Conservation (phyloP, 768 basidiomycete species). For the Cystobasidiopsis lactophilus region DNA sequence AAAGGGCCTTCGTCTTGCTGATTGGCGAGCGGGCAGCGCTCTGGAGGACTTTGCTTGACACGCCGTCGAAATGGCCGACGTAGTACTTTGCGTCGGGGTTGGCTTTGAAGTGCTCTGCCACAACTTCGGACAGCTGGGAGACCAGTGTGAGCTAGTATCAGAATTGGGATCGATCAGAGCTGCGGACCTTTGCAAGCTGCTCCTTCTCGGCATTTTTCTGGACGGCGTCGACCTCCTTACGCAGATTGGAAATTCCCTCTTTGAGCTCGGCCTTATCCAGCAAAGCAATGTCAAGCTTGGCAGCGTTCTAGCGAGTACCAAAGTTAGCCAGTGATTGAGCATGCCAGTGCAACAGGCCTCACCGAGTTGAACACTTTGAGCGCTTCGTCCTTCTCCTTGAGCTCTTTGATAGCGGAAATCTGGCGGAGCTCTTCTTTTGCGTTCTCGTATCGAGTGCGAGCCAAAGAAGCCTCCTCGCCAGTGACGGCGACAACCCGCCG, state of each 20-base stretch:
- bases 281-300: slow-evolving; percentile 70
- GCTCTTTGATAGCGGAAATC: slow-evolving; percentile 37
- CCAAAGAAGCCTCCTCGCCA: slow-evolving; percentile 73
- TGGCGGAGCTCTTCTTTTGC: slow-evolving; percentile 42
- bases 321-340: not conserved
- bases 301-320: slow-evolving; percentile 47
- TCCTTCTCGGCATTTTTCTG: slow-evolving; percentile 57
- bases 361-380: slow-evolving; percentile 63
- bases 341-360: slow-evolving; percentile 20
- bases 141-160: not conserved
- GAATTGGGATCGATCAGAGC: not conserved
- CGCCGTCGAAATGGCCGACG: slow-evolving; percentile 50
- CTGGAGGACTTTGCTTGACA: slow-evolving; percentile 40
- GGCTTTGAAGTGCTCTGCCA: slow-evolving; percentile 17
- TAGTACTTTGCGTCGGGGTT: slow-evolving; percentile 23
- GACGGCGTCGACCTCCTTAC: slow-evolving; percentile 66
- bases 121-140: slow-evolving; percentile 17
- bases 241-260: slow-evolving; percentile 44
- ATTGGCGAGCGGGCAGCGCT: no score
- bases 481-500: slow-evolving; percentile 85
- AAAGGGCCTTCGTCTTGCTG: slow-evolving; percentile 61
- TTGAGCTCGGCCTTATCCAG: slow-evolving; percentile 57
- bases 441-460: slow-evolving; percentile 42
- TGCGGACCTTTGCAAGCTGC: slow-evolving; percentile 54
- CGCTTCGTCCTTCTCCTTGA: slow-evolving; percentile 61